phyloP scores from a whole-genome alignment of 805 yeast genomes.

The Teunomyces barrocoloradensis region DNA sequence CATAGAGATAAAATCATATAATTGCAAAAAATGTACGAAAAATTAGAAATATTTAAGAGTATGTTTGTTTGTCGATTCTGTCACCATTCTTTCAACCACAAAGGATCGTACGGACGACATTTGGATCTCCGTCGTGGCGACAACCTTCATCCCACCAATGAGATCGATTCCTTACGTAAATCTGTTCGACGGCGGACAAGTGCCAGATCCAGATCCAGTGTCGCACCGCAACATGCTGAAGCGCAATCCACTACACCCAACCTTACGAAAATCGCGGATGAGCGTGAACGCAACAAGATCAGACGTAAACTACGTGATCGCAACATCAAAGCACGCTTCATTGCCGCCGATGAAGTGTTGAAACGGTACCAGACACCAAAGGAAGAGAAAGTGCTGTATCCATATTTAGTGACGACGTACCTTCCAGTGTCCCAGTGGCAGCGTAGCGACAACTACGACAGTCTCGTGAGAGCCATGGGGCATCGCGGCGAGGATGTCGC shows the following conservation, averaged over 20 bases:
- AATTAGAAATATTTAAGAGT: neutral
- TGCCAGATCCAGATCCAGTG: neutral
- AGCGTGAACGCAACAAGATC: constrained; percentile 36
- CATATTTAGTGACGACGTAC: neutral
- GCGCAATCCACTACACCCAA: neutral
- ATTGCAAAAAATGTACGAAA: neutral
- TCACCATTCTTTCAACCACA: constrained; percentile 50
- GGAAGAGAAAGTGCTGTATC: neutral
- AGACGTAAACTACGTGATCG: constrained; percentile 47
- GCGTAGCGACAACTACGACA: neutral
- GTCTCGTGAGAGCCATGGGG: neutral
- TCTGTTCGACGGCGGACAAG: neutral
- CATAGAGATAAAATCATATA: neutral
- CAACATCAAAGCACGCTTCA: constrained; percentile 29
- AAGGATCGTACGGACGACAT: constrained; percentile 61
- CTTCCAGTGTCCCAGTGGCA: neutral
- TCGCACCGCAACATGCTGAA: neutral
- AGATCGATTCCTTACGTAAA: constrained; percentile 31
- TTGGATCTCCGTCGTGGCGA: constrained; percentile 56
- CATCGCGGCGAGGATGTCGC: neutral
- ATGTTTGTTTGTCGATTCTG: constrained; percentile 47
- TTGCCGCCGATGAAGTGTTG: neutral
- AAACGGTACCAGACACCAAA: neutral
- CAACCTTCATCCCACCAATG: constrained; percentile 47
- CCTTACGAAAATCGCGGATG: constrained; percentile 29